These are phyloP conservation scores for Ensete glaucum DNA, from an alignment of 176 grass and related monocot species.

Conservation along the genomic window DNA sequence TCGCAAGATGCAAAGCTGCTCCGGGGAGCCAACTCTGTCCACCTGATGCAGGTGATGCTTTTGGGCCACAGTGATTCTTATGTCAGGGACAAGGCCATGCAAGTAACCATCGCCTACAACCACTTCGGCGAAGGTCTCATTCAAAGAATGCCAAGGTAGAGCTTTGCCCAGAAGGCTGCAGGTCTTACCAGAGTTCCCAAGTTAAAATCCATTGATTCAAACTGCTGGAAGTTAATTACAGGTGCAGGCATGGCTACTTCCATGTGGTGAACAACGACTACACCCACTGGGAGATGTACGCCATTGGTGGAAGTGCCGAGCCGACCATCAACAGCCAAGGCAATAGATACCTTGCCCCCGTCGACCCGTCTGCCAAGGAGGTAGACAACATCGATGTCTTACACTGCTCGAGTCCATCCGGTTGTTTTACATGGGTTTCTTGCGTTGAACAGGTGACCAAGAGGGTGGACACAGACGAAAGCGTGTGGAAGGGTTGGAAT, in stretches of 20 bases:
- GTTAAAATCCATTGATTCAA: too few relatives aligned
- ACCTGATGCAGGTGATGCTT: conserved; percentile 35
- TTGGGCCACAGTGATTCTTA: conserved; percentile 41
- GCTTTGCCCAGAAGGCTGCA: neutral
- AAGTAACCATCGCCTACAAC: conserved; percentile 43
- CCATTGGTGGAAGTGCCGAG: conserved; percentile 35
- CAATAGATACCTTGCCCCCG: conserved; percentile 37
- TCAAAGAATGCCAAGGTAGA: conserved; percentile 45
- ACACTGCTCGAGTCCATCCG: too few relatives aligned
- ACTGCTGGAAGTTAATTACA: neutral
- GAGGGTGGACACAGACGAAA: conserved; percentile 20
- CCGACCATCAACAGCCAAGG: conserved; percentile 47
- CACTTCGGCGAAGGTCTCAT: conserved; percentile 43
- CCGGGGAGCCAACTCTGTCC: neutral
- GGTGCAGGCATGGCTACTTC: conserved; percentile 43
- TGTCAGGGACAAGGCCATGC: conserved; percentile 30
- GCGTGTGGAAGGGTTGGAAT: conserved; percentile 33
- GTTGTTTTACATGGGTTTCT: neutral
- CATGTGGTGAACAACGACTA: conserved; percentile 47
- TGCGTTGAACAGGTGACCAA: conserved; percentile 28
- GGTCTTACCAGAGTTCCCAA: too few relatives aligned
- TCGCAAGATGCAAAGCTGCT: neutral
- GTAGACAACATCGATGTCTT: neutral
- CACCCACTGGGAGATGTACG: conserved; percentile 49
- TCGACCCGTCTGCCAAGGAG: conserved; percentile 32